phyloP scores from a whole-genome alignment of 2,329 filamentous ascomycete genomes.

The Botrytis fragariae region DNA sequence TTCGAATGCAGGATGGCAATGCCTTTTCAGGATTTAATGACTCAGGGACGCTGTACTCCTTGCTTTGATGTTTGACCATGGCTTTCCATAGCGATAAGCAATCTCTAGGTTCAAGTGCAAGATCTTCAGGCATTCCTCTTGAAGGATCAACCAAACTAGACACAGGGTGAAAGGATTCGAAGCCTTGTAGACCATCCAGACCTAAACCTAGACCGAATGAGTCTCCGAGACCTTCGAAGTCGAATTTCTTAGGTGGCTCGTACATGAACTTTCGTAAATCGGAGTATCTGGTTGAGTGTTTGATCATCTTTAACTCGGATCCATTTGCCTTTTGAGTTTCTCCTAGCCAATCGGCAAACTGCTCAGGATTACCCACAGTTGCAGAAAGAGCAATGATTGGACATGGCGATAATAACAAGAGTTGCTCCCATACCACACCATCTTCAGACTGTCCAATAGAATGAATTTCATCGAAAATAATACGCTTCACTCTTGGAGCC shows the following conservation, averaged over 20 bases:
- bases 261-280: slow-evolving; percentile 76
- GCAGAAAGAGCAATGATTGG: slow-evolving; percentile 78
- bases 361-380: slow-evolving; percentile 71
- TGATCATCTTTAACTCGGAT: slow-evolving; percentile 63
- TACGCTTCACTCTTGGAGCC: slow-evolving; percentile 66
- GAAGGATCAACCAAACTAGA: slow-evolving; percentile 59
- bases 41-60: slow-evolving; percentile 49
- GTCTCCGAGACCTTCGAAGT: slow-evolving; percentile 38
- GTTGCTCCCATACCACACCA: slow-evolving; percentile 74
- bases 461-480: slow-evolving; percentile 82
- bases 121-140: slow-evolving; percentile 63
- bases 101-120: slow-evolving; percentile 68
- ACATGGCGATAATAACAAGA: slow-evolving; percentile 70
- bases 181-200: slow-evolving; percentile 42
- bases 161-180: slow-evolving; percentile 58
- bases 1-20: slow-evolving; percentile 56
- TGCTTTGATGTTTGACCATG: slow-evolving; percentile 58
- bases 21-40: slow-evolving; percentile 49
- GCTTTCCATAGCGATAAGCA: slow-evolving; percentile 63
- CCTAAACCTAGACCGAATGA: slow-evolving; percentile 44
- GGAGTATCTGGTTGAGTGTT: slow-evolving; percentile 68
- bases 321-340: slow-evolving; percentile 63
- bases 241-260: slow-evolving; percentile 46
- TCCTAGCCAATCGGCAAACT: slow-evolving; percentile 67
- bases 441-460: slow-evolving; percentile 76